Percentiles rank a stretch among this genome's conserved stretches.
Evolutionary conservation across 2,329 filamentous ascomycete species (phyloP).

Genomic region (Zalaria sp.): DNA sequence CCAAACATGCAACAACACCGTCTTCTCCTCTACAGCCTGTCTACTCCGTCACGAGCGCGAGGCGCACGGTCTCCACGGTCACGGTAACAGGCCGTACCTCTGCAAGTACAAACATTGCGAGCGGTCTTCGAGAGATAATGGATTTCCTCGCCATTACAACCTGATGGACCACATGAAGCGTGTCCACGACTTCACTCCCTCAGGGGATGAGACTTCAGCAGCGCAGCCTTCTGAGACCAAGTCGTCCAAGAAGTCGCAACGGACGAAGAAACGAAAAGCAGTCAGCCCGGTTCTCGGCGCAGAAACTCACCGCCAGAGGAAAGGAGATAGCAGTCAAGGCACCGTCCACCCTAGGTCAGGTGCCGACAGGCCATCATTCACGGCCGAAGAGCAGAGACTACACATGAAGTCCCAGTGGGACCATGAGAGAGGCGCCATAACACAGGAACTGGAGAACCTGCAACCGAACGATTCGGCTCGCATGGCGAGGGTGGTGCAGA

Average conservation of each 20-base stretch:
- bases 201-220: constrained; percentile 8
- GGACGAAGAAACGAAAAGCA: neutral
- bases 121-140: constrained; percentile 65
- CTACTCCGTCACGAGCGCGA: constrained; percentile 89
- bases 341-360: neutral
- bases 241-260: neutral
- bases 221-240: neutral
- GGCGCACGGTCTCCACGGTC: constrained; percentile 88
- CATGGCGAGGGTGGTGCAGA: neutral
- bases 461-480: neutral
- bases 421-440: neutral
- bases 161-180: constrained; percentile 94
- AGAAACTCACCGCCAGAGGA: neutral
- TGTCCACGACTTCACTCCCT: constrained; percentile 52
- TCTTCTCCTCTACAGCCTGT: constrained; percentile 91
- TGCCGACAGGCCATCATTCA: neutral
- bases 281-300: neutral
- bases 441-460: neutral
- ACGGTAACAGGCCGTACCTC: constrained; percentile 82
- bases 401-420: neutral
- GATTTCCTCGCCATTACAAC: constrained; percentile 93
- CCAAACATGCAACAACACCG: constrained; percentile 65
- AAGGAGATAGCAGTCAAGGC: constrained; percentile 3
- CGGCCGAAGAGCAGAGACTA: neutral
- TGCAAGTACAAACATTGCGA: constrained; percentile 84